Evolutionary conservation across 345 rosid species (phyloP).

Genomic region (Capsella bursapastoris): DNA sequence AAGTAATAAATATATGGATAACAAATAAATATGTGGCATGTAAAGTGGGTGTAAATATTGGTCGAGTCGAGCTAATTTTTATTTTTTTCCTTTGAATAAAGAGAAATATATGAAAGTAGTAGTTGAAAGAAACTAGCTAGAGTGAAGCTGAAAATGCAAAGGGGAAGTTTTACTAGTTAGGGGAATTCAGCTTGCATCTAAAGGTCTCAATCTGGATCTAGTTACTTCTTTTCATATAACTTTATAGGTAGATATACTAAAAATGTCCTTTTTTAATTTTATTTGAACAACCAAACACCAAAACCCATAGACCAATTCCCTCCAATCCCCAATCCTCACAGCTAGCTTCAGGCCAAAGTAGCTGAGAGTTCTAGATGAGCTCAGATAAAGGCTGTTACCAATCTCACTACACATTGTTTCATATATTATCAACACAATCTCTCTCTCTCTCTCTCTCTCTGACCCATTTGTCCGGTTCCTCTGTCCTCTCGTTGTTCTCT

Average conservation of each 20-base stretch:
- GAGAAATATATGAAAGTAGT: constrained; percentile 3
- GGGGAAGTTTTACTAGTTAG: constrained; percentile 47
- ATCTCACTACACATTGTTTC: constrained; percentile 56
- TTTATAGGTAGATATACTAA: neutral
- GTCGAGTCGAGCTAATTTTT: neutral
- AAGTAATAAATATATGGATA: neutral
- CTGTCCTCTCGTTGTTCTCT: constrained; percentile 44
- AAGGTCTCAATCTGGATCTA: constrained; percentile 49
- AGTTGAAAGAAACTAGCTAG: constrained; percentile 49
- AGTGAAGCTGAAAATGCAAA: constrained; percentile 50
- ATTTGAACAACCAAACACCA: constrained; percentile 33
- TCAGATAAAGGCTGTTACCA: constrained; percentile 71
- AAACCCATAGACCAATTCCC: constrained; percentile 40
- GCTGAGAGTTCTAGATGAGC: constrained; percentile 71
- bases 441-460: constrained; percentile 43
- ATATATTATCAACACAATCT: constrained; percentile 51
- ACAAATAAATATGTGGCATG: neutral
- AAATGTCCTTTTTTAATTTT: constrained; percentile 9
- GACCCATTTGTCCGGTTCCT: constrained; percentile 41
- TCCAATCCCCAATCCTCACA: constrained; percentile 44
- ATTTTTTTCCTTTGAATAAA: neutral
- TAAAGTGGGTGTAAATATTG: neutral
- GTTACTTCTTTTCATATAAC: constrained; percentile 40
- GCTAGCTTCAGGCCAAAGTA: constrained; percentile 73
- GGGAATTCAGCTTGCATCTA: constrained; percentile 75